These are phyloP conservation scores for Triticum aestivum DNA, from an alignment of 176 grass and related monocot genomes.

Conservation along the genomic window IWGSC_CS_RefSeq_v2.1 NC_057803.1:87040798-87041297, in stretches of 20 bases:
- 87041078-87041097: too few relatives aligned
- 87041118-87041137: too few relatives aligned
- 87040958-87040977: background rate
- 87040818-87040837: conserved; percentile 14
- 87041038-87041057: background rate
- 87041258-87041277: too few relatives aligned
- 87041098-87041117: too few relatives aligned
- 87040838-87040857: background rate
- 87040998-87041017: conserved; percentile 5
- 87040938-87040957: conserved; percentile 29
- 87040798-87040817: background rate
- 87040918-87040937: conserved; percentile 31
- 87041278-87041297: too few relatives aligned
- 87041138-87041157: too few relatives aligned
- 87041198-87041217: too few relatives aligned
- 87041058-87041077: too few relatives aligned
- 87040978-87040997: conserved; percentile 20
- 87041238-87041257: too few relatives aligned
- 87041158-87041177: too few relatives aligned
- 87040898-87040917: conserved; percentile 27
- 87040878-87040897: conserved; percentile 29
- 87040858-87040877: conserved; percentile 18
- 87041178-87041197: too few relatives aligned
- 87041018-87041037: background rate
- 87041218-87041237: too few relatives aligned